A percentile compares a stretch with the other conserved stretches of the same genome.
Conservation (phyloP, 2,329 filamentous ascomycete genomes). For the Bipolaris sorokiniana region DNA sequence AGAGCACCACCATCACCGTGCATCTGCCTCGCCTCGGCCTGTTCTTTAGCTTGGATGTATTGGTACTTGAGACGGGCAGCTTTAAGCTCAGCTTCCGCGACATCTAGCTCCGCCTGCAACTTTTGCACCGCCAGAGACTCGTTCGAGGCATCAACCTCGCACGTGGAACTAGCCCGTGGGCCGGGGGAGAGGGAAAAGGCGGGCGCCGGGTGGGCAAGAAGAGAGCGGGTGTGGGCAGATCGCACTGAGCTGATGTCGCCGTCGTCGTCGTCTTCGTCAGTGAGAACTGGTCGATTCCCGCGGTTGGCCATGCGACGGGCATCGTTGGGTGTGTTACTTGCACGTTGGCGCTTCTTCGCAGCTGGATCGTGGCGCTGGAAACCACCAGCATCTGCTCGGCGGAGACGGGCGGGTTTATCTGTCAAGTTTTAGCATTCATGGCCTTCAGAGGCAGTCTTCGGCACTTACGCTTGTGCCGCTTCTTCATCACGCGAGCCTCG, state of each 20-base stretch:
- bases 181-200: conserved; percentile 21
- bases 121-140: conserved; percentile 33
- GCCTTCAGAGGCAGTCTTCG: not conserved
- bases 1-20: conserved; percentile 1
- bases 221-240: not conserved
- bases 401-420: conserved; percentile 33
- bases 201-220: conserved; percentile 10
- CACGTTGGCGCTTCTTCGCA: conserved; percentile 12
- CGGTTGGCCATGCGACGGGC: conserved; percentile 1
- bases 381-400: conserved; percentile 32
- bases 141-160: conserved; percentile 15
- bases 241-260: conserved; percentile 6
- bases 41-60: conserved; percentile 31
- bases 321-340: conserved; percentile 15
- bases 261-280: conserved; percentile 20
- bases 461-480: conserved; percentile 34
- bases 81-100: conserved; percentile 43
- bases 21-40: conserved; percentile 15
- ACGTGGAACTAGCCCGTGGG: conserved; percentile 4
- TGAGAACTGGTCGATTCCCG: conserved; percentile 8
- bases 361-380: conserved; percentile 36
- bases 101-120: conserved; percentile 38
- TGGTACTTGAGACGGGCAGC: conserved; percentile 30
- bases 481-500: conserved; percentile 35
- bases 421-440: conserved; percentile 8